Percentiles rank a stretch among this genome's conserved stretches.
These are phyloP conservation scores for Diplodia intermedia DNA, from an alignment of 2,329 filamentous ascomycete genomes.

Conservation along the genomic window DNA sequence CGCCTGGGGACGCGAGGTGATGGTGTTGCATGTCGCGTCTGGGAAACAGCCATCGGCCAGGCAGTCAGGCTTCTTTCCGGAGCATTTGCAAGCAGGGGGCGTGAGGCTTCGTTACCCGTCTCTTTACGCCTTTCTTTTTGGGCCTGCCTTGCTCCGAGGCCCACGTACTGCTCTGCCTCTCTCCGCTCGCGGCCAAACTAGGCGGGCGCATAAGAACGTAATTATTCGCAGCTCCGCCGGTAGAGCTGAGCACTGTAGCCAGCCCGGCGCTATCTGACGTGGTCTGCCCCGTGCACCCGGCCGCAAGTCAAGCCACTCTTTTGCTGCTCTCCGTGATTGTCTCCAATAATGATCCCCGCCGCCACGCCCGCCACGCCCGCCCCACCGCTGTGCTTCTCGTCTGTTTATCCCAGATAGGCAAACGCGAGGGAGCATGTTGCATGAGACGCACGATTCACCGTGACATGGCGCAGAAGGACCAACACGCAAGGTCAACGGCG, in stretches of 20 bases:
- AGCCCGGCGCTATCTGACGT: slow-evolving; percentile 8
- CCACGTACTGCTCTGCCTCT: not conserved
- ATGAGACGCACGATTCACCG: slow-evolving; percentile 23
- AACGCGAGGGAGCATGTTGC: slow-evolving; percentile 17
- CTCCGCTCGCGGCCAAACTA: not conserved
- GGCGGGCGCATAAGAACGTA: slow-evolving; percentile 7
- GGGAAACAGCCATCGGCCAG: not conserved
- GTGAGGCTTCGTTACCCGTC: not conserved
- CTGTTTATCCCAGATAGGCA: slow-evolving; percentile 14
- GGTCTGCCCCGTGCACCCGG: not conserved
- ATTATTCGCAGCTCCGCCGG: slow-evolving; percentile 18
- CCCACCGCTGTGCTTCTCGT: not conserved
- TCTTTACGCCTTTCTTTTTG: not conserved
- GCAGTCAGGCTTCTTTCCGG: slow-evolving; percentile 9
- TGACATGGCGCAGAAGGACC: not conserved
- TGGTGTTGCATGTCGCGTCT: slow-evolving; percentile 27
- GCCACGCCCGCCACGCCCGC: not conserved
- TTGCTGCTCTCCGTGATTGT: slow-evolving; percentile 2
- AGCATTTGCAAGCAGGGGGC: slow-evolving; percentile 1
- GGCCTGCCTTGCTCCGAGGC: not conserved
- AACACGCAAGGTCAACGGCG: not conserved
- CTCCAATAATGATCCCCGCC: slow-evolving; percentile 2
- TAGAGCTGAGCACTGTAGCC: not conserved
- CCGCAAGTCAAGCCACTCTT: slow-evolving; percentile 1
- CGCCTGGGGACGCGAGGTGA: slow-evolving; percentile 18